phyloP scores from a whole-genome alignment of 139 green algal species.

The Gonium pectorale region DNA sequence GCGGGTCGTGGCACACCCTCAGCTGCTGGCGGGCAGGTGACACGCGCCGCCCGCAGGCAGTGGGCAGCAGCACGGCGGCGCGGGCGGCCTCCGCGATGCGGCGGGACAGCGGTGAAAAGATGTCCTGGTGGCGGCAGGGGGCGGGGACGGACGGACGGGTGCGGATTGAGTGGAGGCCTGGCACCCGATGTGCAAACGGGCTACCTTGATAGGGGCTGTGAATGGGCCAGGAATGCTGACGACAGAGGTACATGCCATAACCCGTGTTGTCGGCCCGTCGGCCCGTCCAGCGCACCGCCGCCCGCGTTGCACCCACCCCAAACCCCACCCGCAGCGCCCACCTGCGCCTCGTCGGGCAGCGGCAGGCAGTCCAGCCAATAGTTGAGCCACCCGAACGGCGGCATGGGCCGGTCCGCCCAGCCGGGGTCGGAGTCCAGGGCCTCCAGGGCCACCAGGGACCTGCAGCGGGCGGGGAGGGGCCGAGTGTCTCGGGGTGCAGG shows the following conservation, averaged over 20 bases:
- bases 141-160: background rate
- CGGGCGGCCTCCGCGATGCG: slow-evolving; percentile 3
- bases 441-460: slow-evolving; percentile 17
- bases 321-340: background rate
- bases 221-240: too few species aligned
- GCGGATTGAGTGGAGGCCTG: background rate
- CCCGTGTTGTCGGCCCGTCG: too few species aligned
- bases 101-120: background rate
- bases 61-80: slow-evolving; percentile 1
- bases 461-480: background rate
- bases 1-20: slow-evolving; percentile 32
- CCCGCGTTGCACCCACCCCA: too few species aligned
- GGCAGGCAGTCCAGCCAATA: slow-evolving; percentile 38
- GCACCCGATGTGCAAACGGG: too few species aligned
- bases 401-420: background rate
- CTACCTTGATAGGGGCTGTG: too few species aligned
- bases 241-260: too few species aligned
- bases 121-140: background rate
- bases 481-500: too few species aligned
- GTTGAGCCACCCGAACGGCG: slow-evolving; percentile 23
- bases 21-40: background rate
- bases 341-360: slow-evolving; percentile 26
- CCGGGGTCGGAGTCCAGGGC: background rate
- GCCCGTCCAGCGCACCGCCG: too few species aligned
- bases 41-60: background rate